A percentile compares a stretch with the other conserved stretches of the same genome.
Conservation (phyloP, 2,329 filamentous ascomycete genomes). For the Penicillium sp. region DNA sequence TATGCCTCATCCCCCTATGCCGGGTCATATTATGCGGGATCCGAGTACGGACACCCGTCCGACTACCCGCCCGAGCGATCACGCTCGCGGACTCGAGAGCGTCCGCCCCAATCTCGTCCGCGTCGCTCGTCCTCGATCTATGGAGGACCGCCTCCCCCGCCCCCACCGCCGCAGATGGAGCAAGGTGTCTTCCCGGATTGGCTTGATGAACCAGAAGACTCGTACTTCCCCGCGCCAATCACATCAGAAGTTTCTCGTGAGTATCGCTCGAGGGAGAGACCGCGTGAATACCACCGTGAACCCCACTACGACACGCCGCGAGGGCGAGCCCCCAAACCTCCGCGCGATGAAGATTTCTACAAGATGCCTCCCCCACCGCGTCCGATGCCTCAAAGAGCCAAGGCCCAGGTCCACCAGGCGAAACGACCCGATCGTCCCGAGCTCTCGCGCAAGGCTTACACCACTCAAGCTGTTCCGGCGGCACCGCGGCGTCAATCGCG, state of each 20-base stretch:
- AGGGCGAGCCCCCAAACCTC: constrained; percentile 25
- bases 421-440: constrained; percentile 22
- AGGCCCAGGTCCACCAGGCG: constrained; percentile 31
- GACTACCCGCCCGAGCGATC: constrained; percentile 31
- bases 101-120: constrained; percentile 15
- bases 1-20: constrained; percentile 32
- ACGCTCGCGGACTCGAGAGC: constrained; percentile 31
- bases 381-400: constrained; percentile 29
- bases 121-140: constrained; percentile 34
- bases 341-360: constrained; percentile 39
- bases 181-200: constrained; percentile 23
- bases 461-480: constrained; percentile 24
- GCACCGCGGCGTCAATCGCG: constrained; percentile 28
- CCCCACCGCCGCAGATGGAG: constrained; percentile 21
- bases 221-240: constrained; percentile 18
- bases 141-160: constrained; percentile 17
- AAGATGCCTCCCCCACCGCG: constrained; percentile 38
- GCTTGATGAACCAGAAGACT: constrained; percentile 25
- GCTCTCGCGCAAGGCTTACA: constrained; percentile 25
- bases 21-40: constrained; percentile 24
- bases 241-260: neutral
- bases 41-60: constrained; percentile 22
- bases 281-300: constrained; percentile 1
- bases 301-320: constrained; percentile 11
- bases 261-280: neutral